Conservation (phyloP, 2,329 filamentous ascomycete species). For the Lasiodiplodia citricola region DNA sequence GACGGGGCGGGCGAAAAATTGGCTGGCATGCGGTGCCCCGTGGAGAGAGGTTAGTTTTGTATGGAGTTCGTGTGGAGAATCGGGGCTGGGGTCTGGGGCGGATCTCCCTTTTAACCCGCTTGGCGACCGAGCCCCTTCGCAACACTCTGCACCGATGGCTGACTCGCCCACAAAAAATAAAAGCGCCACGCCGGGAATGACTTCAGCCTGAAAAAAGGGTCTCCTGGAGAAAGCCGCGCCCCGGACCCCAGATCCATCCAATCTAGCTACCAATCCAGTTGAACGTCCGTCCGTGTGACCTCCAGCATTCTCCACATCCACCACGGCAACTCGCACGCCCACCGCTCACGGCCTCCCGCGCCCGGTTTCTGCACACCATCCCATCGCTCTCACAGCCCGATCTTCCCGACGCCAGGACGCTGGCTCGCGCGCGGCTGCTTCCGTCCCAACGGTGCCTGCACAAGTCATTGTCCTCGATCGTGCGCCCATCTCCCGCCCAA, state of each 20-base stretch:
- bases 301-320: slow-evolving; percentile 5
- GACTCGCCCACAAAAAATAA: slow-evolving; percentile 9
- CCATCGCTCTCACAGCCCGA: background rate
- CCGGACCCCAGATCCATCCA: background rate
- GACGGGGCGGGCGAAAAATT: background rate
- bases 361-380: slow-evolving; percentile 9
- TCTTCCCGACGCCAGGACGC: background rate
- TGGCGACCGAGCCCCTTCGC: slow-evolving; percentile 4
- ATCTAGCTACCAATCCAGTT: slow-evolving; percentile 1
- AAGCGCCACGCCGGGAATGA: slow-evolving; percentile 7
- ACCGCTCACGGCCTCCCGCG: background rate
- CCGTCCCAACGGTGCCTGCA: background rate
- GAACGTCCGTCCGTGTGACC: slow-evolving; percentile 13
- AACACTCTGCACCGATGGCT: slow-evolving; percentile 22
- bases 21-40: slow-evolving; percentile 11
- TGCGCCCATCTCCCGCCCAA: slow-evolving; percentile 13
- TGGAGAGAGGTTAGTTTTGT: slow-evolving; percentile 18
- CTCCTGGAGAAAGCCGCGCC: background rate
- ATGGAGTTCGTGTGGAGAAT: slow-evolving; percentile 12
- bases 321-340: background rate
- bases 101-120: slow-evolving; percentile 11
- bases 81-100: slow-evolving; percentile 14
- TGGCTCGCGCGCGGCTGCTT: background rate
- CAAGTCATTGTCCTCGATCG: background rate
- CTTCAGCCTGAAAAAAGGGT: slow-evolving; percentile 19